Conservation (phyloP, 495 filamentous ascomycete genomes). For the Trypethelium eluteriae region DNA sequence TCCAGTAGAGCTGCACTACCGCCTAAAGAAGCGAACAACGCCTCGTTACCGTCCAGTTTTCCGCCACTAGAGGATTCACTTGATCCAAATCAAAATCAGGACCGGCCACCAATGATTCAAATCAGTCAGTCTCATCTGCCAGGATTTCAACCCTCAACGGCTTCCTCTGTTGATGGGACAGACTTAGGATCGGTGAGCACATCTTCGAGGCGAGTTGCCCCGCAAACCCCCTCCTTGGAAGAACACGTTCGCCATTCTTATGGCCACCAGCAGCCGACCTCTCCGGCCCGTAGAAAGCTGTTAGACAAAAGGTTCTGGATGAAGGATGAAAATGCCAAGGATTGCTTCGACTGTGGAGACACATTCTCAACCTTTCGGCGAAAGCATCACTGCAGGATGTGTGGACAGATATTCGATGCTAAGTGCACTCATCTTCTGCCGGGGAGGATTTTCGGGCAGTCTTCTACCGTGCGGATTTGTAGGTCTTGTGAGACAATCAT, state of each 20-base stretch:
- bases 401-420: constrained; percentile 95
- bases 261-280: background rate
- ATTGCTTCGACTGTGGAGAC: constrained; percentile 87
- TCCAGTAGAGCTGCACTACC: background rate
- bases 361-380: constrained; percentile 88
- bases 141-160: constrained; percentile 46
- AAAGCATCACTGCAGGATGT: constrained; percentile 91
- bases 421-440: constrained; percentile 89
- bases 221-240: constrained; percentile 16
- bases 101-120: constrained; percentile 29
- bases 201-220: constrained; percentile 14
- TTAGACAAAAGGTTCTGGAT: constrained; percentile 90
- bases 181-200: constrained; percentile 22
- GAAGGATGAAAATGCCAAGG: constrained; percentile 96
- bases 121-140: constrained; percentile 48
- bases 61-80: background rate
- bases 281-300: background rate
- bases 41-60: background rate
- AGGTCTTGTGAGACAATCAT: constrained; percentile 92
- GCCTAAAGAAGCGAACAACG: background rate
- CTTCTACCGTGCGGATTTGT: constrained; percentile 79
- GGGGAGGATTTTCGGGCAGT: constrained; percentile 79
- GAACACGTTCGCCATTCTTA: constrained; percentile 1
- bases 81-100: background rate
- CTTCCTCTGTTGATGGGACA: constrained; percentile 52